phyloP scores from a whole-genome alignment of 305 asterid species.

The Solanum hybrid region DNA sequence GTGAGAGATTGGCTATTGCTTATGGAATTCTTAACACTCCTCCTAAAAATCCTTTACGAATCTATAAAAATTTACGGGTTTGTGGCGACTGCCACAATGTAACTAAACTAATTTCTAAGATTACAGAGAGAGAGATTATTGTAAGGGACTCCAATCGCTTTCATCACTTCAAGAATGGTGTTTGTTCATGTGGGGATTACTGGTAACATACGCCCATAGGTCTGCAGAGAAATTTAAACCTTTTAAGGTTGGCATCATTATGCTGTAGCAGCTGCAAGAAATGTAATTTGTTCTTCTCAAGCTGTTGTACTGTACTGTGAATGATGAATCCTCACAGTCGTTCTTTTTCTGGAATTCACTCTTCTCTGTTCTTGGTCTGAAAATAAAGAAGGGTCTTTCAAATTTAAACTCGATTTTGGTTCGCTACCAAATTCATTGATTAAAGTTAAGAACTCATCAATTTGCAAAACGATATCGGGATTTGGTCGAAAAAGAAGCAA shows the following conservation, averaged over 20 bases:
- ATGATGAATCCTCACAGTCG: not conserved
- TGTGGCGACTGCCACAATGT: constrained; percentile 13
- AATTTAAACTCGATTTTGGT: too few species aligned
- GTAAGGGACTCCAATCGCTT: constrained; percentile 13
- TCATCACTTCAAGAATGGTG: constrained; percentile 9
- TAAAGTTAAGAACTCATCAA: too few species aligned
- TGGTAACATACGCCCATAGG: not conserved
- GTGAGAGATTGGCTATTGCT: constrained; percentile 70
- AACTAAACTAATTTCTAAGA: constrained; percentile 1
- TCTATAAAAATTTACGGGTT: constrained; percentile 48
- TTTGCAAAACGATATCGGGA: too few species aligned
- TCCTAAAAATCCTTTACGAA: constrained; percentile 40
- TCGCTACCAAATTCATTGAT: too few species aligned
- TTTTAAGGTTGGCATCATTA: not conserved
- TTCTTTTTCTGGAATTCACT: not conserved
- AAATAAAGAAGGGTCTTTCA: too few species aligned
- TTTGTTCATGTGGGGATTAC: constrained; percentile 42
- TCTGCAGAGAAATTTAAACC: not conserved
- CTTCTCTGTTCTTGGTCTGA: too few species aligned
- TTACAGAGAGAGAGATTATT: constrained; percentile 8
- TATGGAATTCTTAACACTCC: constrained; percentile 60
- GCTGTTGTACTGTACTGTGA: not conserved
- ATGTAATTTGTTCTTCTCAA: not conserved
- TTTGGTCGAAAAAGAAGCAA: too few species aligned
- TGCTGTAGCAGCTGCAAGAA: not conserved